Evolutionary conservation across 768 basidiomycete species (phyloP), one percentile per base, ranked within the genome.

Genomic region (Hypsizygus marmoreus): DNA sequence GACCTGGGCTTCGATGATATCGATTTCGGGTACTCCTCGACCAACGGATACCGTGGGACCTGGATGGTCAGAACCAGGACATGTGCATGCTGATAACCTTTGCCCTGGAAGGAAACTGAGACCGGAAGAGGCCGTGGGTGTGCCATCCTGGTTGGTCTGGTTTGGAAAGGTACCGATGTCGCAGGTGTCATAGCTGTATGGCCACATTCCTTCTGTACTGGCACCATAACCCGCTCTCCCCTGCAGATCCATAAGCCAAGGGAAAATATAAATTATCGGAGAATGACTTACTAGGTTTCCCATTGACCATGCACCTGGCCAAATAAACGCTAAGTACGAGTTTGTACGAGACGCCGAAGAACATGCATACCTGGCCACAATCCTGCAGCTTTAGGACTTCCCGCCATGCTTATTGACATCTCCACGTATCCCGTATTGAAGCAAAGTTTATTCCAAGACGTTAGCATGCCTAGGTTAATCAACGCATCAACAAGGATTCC

Each of bases 361-460:
- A 42, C 34, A 10, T 43, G 68, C 74, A 30, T 65, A 75, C 84
- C 93, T 43, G 95, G 94, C 95, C 93, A 97, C 49, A 90, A 74
- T 5, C 93, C 93, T 9, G 86, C 79, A 12, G 75, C 72, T 30
- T 58, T 52, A 1, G 77, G 69, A 9, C 70, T 64, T 4, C 89
- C 91, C 13, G 91, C 89, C 54, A 91, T 62, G 60, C 86, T 89
- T 14, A 91, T 56, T n/a, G 75, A 79, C 2, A 86, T 81, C 67
- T 97, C 97, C 45, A 97, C 72, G 60, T 94, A 93, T 2, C 91
- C 93, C 0, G 91, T 92, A 12, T 84, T 95, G 68, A 94, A 97
- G 69, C 95, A 98, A 43, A 97, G 67, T 67, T 97, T 91, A 68
- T 97, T 95, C 94, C 95, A 97, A 10, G 84, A 79, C 54, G 87